Percentiles rank a stretch among this genome's conserved stretches.
Evolutionary conservation across 2,329 filamentous ascomycete species (phyloP).

Genomic region (Fonsecaea erecta): DNA sequence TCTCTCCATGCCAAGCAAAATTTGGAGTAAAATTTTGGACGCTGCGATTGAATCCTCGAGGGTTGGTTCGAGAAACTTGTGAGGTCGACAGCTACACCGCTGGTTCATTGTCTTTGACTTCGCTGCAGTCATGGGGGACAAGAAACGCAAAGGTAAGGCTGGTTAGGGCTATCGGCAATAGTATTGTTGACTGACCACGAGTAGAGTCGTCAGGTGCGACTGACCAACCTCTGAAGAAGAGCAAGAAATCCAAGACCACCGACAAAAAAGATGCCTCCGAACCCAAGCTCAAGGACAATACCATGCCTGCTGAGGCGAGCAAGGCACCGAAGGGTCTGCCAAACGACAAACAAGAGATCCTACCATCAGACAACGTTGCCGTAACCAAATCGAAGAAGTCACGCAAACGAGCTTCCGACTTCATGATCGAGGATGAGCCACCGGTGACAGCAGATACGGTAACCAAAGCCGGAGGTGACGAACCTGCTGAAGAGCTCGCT

Average conservation of each 20-base stretch:
- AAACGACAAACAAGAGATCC: conserved; percentile 28
- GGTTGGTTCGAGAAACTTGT: not conserved
- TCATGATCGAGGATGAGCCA: conserved; percentile 51
- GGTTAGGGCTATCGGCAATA: not conserved
- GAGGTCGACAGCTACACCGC: not conserved
- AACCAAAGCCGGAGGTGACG: conserved; percentile 47
- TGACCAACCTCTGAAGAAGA: conserved; percentile 59
- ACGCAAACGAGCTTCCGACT: conserved; percentile 55
- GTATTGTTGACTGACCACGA: conserved; percentile 3
- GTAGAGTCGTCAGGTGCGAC: conserved; percentile 24
- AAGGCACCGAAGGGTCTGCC: not conserved
- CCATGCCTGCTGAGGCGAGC: conserved; percentile 29
- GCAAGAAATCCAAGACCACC: conserved; percentile 42
- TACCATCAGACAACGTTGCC: conserved; percentile 43
- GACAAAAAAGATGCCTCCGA: conserved; percentile 44
- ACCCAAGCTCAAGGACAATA: conserved; percentile 31
- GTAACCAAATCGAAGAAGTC: conserved; percentile 47
- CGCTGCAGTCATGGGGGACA: conserved; percentile 32
- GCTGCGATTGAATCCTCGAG: not conserved
- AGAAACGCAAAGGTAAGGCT: conserved; percentile 37
- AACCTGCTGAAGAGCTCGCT: conserved; percentile 46
- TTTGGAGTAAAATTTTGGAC: conserved; percentile 22
- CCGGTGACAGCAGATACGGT: conserved; percentile 25
- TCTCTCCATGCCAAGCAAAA: conserved; percentile 9
- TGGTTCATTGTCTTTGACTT: not conserved